Percentiles rank a stretch among this genome's conserved stretches.
Conservation (phyloP, 139 green algal species). For the Ulvella scutata region DNA sequence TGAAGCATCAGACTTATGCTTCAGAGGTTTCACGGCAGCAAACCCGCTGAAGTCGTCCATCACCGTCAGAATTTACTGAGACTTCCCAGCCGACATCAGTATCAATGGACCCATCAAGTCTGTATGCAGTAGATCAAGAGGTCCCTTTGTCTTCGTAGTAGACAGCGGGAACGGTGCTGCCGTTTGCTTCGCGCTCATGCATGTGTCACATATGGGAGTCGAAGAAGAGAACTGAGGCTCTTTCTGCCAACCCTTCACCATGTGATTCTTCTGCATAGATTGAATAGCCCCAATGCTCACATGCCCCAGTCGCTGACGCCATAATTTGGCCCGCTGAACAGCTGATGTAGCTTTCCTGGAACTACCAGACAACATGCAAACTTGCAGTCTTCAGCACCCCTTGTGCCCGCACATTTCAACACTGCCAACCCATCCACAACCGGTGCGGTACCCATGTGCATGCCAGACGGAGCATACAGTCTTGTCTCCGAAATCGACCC, state of each 20-base stretch:
- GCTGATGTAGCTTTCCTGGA: too few relatives aligned
- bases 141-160: not conserved
- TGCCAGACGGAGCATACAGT: too few relatives aligned
- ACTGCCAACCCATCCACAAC: too few relatives aligned
- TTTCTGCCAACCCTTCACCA: not conserved
- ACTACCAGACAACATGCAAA: too few relatives aligned
- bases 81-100: not conserved
- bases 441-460: too few relatives aligned
- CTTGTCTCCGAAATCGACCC: too few relatives aligned
- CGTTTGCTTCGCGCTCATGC: not conserved
- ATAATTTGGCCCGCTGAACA: not conserved
- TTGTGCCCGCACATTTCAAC: too few relatives aligned
- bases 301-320: not conserved
- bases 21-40: not conserved
- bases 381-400: too few relatives aligned
- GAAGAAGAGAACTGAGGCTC: not conserved
- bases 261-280: not conserved
- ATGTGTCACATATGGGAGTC: not conserved
- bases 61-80: conserved; percentile 1
- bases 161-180: not conserved
- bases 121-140: conserved; percentile 9
- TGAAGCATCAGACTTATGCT: not conserved
- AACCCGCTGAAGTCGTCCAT: conserved; percentile 12
- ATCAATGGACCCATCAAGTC: conserved; percentile 6
- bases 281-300: not conserved